Evolutionary conservation across 345 rosid genomes (phyloP), one percentile per base, ranked within the genome.

Genomic region (Turritis glabra): DNA sequence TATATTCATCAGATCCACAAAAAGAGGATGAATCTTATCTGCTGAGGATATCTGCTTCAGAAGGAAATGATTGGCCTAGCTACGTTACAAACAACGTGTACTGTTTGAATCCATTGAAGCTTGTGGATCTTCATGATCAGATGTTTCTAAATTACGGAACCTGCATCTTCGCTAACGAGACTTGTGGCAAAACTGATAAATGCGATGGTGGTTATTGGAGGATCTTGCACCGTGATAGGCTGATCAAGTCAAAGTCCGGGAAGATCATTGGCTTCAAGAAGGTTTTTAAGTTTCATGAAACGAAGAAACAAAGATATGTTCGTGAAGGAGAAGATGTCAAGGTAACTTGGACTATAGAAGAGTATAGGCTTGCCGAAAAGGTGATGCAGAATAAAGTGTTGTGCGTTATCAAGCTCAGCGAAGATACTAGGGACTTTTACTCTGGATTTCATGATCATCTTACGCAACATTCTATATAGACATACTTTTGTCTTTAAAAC

Each of bases 251-350:
- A 52, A 13, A 6, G 7, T 19, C 29, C 1, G 10, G 55, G 15
- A 43, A 53, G 41, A 1, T 32, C 64, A 52, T 53, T 41, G 77
- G 71, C 41, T 21, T 73, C 23, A 73, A 53, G 56, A 73, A 23
- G 55, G 17, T 29, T 43, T 22, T 73, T 4, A 41, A 29, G 70
- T 73, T 64, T 22, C 43, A 23, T 12, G 44, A 44, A 11, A 43
- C 46, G 25, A 7, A 7, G 7, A 40, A 17, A 17, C 9, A 2
- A 4, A 59, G 68, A 61, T 46, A 46, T 8, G 23, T n/a, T n/a
- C n/a, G n/a, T n/a, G n/a, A n/a, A n/a, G n/a, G n/a, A 47, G 14
- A 19, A 48, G 53, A 48, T 19, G 2, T 18, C 25, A 51, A 51
- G 30, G 17, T 4, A 5, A 2, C 30, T 51, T 51, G n/a, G 55